Evolutionary conservation across 768 basidiomycete species (phyloP).

Genomic region (Suillus weaverae): DNA sequence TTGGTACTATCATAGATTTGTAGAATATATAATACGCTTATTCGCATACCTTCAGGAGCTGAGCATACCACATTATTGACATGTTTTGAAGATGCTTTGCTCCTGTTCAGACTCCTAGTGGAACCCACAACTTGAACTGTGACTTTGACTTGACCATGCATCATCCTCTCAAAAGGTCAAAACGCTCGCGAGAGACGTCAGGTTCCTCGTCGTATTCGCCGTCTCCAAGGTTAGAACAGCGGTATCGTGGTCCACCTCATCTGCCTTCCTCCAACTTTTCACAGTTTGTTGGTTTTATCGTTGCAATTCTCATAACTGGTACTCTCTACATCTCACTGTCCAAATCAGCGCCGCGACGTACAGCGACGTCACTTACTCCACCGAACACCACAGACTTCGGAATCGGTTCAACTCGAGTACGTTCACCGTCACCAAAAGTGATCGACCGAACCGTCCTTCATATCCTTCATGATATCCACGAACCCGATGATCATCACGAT

Average conservation of each 20-base stretch:
- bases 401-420: not conserved
- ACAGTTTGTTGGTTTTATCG: constrained; percentile 8
- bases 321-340: constrained; percentile 24
- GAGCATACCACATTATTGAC: not conserved
- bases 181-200: constrained; percentile 14
- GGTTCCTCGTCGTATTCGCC: not conserved
- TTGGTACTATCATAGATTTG: not conserved
- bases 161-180: constrained; percentile 14
- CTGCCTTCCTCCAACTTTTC: constrained; percentile 5
- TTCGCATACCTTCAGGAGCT: not conserved
- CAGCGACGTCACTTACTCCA: constrained; percentile 1
- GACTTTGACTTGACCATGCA: not conserved
- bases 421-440: not conserved
- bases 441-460: not conserved
- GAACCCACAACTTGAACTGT: not conserved
- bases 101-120: not conserved
- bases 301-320: constrained; percentile 18
- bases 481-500: not conserved
- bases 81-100: not conserved
- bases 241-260: not conserved
- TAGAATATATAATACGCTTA: not conserved
- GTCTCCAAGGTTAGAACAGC: not conserved
- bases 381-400: not conserved
- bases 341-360: constrained; percentile 15
- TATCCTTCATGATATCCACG: not conserved